Evolutionary conservation across 352 stramenopile species (phyloP).

Genomic region (Phytopythium helicoides): DNA sequence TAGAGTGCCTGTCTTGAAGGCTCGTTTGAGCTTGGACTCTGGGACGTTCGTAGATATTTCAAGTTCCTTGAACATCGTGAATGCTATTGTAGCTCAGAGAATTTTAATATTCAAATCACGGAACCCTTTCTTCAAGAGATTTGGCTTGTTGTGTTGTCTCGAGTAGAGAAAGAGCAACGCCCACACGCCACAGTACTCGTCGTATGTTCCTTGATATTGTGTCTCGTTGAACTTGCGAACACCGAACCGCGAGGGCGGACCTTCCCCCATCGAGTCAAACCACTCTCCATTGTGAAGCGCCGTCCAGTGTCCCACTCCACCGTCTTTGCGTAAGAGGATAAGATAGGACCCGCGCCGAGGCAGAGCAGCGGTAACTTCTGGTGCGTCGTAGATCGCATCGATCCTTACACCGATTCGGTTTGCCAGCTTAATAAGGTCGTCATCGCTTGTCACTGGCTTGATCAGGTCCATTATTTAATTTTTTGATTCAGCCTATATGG

Average conservation of each 20-base stretch:
- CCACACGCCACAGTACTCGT: slow-evolving; percentile 11
- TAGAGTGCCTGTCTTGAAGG: slow-evolving; percentile 9
- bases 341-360: slow-evolving; percentile 9
- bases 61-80: too few species aligned
- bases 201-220: slow-evolving; percentile 11
- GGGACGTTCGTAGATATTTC: background rate
- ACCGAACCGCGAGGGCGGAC: slow-evolving; percentile 8
- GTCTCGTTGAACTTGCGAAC: slow-evolving; percentile 10
- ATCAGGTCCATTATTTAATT: slow-evolving; percentile 1
- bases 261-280: slow-evolving; percentile 15
- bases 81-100: too few species aligned
- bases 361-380: slow-evolving; percentile 5
- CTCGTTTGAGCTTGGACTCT: slow-evolving; percentile 5
- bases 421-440: background rate
- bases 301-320: slow-evolving; percentile 12
- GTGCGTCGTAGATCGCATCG: background rate
- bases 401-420: background rate
- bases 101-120: slow-evolving; percentile 18
- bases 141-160: slow-evolving; percentile 8
- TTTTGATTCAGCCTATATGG: background rate
- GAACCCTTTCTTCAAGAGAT: slow-evolving; percentile 11
- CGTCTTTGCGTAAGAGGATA: slow-evolving; percentile 4
- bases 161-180: slow-evolving; percentile 12
- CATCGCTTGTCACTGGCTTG: background rate
- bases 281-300: slow-evolving; percentile 10